Evolutionary conservation across 2,329 filamentous ascomycete genomes (phyloP), one percentile per base, ranked within the genome.

Genomic region (Sporothrix mexicana): DNA sequence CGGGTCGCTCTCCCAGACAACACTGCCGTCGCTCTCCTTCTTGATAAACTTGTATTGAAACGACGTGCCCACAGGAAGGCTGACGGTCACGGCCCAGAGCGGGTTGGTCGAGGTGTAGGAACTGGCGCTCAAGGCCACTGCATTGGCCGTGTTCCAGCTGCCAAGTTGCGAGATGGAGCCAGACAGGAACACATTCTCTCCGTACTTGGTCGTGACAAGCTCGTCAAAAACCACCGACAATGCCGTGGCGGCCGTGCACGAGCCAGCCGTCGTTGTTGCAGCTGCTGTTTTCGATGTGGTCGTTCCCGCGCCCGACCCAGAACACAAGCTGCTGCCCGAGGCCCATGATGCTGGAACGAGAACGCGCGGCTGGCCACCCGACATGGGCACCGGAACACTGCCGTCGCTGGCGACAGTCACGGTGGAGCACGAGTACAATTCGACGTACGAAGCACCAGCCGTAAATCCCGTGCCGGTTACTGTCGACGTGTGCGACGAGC

Each of bases 11-110:
- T 94, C 91, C 91, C 91, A 93, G 1, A 81, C 84, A 8, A 91
- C 80, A 0, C 81, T 82, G 0, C 89, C 88, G 76, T 87, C 85
- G 0, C 80, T 78, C 73, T 84, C 83, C 57, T 91, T 85, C 66
- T 88, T 86, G 77, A 93, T 86, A 78, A 88, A 94, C 82, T 93
- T 93, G 80, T 93, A 93, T 81, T 89, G 77, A 61, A 93, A 82
- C 3, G 80, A 81, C 66, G 84, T 83, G 1, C 90, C 91, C 0
- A 88, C 84, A 0, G 83, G 80, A 15, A 94, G 80, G 0, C 81
- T 82, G 43, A 93, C 78, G 0, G 86, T 86, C 0, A 80, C 84
- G 62, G 82, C 84, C 92, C 92, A 94, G 5, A 92, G 75, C 0
- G 87, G 89, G 76, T 91, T 88, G 47, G 79, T 81, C 1, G 81